A percentile compares a stretch with the other conserved stretches of the same genome.
phyloP scores from a whole-genome alignment of 768 basidiomycete genomes.

The Rhodotorula graminis region DNA sequence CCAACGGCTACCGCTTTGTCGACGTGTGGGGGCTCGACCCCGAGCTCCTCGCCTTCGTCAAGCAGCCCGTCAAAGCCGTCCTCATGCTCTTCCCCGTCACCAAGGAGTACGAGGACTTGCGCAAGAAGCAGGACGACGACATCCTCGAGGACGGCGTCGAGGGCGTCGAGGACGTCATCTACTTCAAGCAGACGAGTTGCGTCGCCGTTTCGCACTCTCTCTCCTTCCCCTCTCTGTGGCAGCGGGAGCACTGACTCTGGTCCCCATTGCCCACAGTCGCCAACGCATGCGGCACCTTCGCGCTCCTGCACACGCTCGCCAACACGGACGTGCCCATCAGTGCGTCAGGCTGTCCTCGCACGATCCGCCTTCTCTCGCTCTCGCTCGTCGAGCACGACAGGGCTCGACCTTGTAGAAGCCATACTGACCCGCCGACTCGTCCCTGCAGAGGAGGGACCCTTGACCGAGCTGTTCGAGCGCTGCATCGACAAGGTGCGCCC shows the following conservation, averaged over 20 bases:
- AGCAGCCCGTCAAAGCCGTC: slow-evolving; percentile 73
- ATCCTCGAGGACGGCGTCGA: slow-evolving; percentile 54
- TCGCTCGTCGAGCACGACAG: neutral
- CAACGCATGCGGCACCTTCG: slow-evolving; percentile 86
- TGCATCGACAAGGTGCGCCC: slow-evolving; percentile 30
- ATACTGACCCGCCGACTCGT: no score
- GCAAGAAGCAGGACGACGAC: slow-evolving; percentile 59
- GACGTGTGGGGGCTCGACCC: slow-evolving; percentile 39
- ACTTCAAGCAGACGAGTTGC: slow-evolving; percentile 74
- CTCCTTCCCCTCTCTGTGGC: neutral
- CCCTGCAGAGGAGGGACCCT: slow-evolving; percentile 25
- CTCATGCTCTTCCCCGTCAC: slow-evolving; percentile 76
- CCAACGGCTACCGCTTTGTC: slow-evolving; percentile 14
- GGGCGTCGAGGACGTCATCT: slow-evolving; percentile 66
- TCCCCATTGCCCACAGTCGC: slow-evolving; percentile 49
- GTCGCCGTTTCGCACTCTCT: neutral
- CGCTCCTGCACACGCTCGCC: slow-evolving; percentile 70
- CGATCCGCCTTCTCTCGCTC: no score
- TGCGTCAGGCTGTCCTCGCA: neutral
- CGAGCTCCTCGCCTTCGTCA: slow-evolving; percentile 67
- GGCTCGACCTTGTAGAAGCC: no score
- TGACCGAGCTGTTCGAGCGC: slow-evolving; percentile 26
- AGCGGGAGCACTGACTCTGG: no score
- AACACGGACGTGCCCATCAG: slow-evolving; percentile 62
- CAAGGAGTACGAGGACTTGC: slow-evolving; percentile 53